Conservation (phyloP, 306 rosid species). For the Cucumis sativus region DNA sequence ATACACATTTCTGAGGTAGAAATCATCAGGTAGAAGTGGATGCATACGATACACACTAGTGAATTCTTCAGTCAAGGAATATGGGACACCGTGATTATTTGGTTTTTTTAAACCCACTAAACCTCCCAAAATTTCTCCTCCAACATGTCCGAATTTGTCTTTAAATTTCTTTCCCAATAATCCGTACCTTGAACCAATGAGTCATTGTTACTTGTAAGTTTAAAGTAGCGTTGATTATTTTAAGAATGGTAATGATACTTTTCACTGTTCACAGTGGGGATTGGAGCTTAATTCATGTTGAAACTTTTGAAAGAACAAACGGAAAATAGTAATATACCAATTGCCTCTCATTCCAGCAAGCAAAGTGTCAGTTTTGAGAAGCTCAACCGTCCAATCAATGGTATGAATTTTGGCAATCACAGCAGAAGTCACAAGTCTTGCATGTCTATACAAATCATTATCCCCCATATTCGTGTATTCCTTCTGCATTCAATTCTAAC, state of each 20-base stretch:
- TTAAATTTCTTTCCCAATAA: constrained; percentile 56
- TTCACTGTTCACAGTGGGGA: too few relatives aligned
- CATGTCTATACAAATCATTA: constrained; percentile 44
- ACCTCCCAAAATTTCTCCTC: constrained; percentile 47
- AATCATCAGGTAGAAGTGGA: constrained; percentile 49
- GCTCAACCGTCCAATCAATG: constrained; percentile 77
- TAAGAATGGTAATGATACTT: too few relatives aligned
- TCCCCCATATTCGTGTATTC: constrained; percentile 38
- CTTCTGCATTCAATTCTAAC: constrained; percentile 12
- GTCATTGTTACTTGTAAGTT: too few relatives aligned
- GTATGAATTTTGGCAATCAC: constrained; percentile 71
- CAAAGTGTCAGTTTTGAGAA: constrained; percentile 52
- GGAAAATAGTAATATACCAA: too few relatives aligned
- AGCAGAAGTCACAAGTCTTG: constrained; percentile 65
- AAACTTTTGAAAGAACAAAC: too few relatives aligned
- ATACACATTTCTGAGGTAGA: constrained; percentile 29
- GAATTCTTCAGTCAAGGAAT: constrained; percentile 67
- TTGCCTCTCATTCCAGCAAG: constrained; percentile 7
- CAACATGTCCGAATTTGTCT: constrained; percentile 40
- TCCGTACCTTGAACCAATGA: constrained; percentile 36
- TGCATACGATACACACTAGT: constrained; percentile 68
- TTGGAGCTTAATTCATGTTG: too few relatives aligned
- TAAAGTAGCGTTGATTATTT: too few relatives aligned
- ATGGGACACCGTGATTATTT: constrained; percentile 61
- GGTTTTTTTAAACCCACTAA: constrained; percentile 54